Evolutionary conservation across 2,329 filamentous ascomycete genomes (phyloP), one percentile per base, ranked within the genome.

Genomic region (Monosporascus sp.): DNA sequence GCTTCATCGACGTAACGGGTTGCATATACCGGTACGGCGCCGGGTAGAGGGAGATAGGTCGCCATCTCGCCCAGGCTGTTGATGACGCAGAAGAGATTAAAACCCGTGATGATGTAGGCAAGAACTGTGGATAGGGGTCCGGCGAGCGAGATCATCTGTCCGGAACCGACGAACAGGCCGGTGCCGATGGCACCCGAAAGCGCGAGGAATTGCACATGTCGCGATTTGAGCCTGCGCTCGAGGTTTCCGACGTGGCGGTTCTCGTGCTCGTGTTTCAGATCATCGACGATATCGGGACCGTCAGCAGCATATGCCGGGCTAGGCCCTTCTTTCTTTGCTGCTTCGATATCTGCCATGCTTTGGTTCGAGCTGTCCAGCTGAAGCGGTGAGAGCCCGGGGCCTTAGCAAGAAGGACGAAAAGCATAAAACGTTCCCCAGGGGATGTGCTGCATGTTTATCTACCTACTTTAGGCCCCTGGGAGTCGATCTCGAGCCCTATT

Each of bases 41-140:
- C 77, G 27, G 81, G 73, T 57, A 84, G 68, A 3, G 83, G 81
- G 50, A 87, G 76, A 73, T 82, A 85, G 34, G 83, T 77, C 22
- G 82, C 81, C 72, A 86, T 81, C 67, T 83, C 80, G 20, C 76
- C 77, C 52, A 85, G 78, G 62, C 69, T 69, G 56, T 71, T 69
- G 53, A 78, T 75, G 31, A 79, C 75, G 49, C 73, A 76, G 61
- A 71, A 78, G n/a, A 79, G 66, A 48, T 77, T 75, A 56, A 76
- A 70, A 1, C 76, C 76, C 3, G 73, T 77, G 52, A 74, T 64
- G 24, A 71, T 56, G 54, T 76, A 76, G 7, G 69, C 72, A 5
- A 76, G 63, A 49, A 75, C 70, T 2, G 71, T 69, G 5, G 71
- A 73, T 3, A 75, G 58, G 16, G 74, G 73, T 0, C 74, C 74